phyloP scores from a whole-genome alignment of 148 eudicot genomes.

The Suaeda aralocaspica region DNA sequence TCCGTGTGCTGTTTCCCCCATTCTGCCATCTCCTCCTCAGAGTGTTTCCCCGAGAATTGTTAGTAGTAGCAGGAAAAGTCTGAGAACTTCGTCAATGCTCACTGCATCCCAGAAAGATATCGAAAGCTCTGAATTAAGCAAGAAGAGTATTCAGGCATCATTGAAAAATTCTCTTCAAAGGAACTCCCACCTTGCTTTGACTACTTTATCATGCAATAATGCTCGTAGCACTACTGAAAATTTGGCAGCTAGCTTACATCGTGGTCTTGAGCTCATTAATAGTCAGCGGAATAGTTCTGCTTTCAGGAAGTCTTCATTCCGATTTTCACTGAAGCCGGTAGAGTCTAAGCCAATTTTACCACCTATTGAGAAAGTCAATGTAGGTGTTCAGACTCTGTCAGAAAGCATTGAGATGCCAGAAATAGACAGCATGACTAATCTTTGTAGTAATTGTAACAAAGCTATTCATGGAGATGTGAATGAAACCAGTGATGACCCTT shows the following conservation, averaged over 20 bases:
- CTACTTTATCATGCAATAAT: constrained; percentile 35
- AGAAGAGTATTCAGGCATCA: constrained; percentile 31
- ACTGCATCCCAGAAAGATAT: constrained; percentile 50
- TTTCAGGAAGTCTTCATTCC: constrained; percentile 63
- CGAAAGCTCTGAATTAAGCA: constrained; percentile 13
- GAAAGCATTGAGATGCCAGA: constrained; percentile 34
- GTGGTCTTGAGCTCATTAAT: constrained; percentile 69
- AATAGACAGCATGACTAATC: constrained; percentile 25
- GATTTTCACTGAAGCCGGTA: constrained; percentile 61
- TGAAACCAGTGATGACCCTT: constrained; percentile 42
- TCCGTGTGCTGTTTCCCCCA: constrained; percentile 46
- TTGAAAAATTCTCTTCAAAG: constrained; percentile 40
- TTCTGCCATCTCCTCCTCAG: constrained; percentile 66
- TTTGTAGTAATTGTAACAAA: constrained; percentile 64
- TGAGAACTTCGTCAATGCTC: constrained; percentile 52
- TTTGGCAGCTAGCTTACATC: constrained; percentile 81
- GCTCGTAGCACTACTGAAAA: constrained; percentile 44
- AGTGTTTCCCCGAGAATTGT: constrained; percentile 70
- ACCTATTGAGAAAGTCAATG: constrained; percentile 64
- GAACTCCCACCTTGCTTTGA: constrained; percentile 33
- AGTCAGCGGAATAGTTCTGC: constrained; percentile 58
- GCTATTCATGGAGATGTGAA: constrained; percentile 32
- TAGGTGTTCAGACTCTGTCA: constrained; percentile 69
- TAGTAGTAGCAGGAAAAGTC: constrained; percentile 67
- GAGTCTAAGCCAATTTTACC: constrained; percentile 51